phyloP scores from a whole-genome alignment of 805 yeast species.

The Gaillardinia entomophila region DNA sequence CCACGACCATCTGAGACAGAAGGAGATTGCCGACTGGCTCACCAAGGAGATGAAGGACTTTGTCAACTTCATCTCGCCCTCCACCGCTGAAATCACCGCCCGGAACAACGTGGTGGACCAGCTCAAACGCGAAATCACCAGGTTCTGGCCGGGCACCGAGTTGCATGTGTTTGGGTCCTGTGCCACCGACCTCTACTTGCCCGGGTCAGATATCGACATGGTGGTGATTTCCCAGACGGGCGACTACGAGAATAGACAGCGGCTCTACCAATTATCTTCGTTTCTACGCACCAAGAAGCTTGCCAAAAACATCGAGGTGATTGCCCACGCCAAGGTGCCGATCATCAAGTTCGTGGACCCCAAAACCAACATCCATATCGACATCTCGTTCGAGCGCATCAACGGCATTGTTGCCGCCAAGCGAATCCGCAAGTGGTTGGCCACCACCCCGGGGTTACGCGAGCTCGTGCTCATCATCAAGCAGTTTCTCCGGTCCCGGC shows the following conservation, averaged over 20 bases:
- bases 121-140: conserved; percentile 45
- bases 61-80: conserved; percentile 80
- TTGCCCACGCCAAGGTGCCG: conserved; percentile 89
- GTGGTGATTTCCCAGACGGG: conserved; percentile 66
- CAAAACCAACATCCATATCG: conserved; percentile 65
- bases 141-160: conserved; percentile 73
- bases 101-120: conserved; percentile 63
- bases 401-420: conserved; percentile 82
- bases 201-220: conserved; percentile 95
- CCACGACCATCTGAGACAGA: conserved; percentile 70
- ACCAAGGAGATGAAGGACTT: conserved; percentile 82
- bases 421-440: conserved; percentile 69
- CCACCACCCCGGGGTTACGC: conserved; percentile 68
- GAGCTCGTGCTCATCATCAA: conserved; percentile 79
- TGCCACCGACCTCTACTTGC: conserved; percentile 88
- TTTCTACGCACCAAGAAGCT: conserved; percentile 54
- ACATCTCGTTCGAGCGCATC: conserved; percentile 80
- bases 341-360: conserved; percentile 87
- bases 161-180: conserved; percentile 88
- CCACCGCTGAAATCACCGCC: conserved; percentile 59
- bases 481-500: conserved; percentile 75
- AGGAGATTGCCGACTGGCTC: conserved; percentile 81
- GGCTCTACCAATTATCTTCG: conserved; percentile 68
- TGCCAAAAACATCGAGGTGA: conserved; percentile 74
- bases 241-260: conserved; percentile 55